Base-by-base conservation (phyloP, 306 rosid genomes). In the Lathyrus sativus region DNA sequence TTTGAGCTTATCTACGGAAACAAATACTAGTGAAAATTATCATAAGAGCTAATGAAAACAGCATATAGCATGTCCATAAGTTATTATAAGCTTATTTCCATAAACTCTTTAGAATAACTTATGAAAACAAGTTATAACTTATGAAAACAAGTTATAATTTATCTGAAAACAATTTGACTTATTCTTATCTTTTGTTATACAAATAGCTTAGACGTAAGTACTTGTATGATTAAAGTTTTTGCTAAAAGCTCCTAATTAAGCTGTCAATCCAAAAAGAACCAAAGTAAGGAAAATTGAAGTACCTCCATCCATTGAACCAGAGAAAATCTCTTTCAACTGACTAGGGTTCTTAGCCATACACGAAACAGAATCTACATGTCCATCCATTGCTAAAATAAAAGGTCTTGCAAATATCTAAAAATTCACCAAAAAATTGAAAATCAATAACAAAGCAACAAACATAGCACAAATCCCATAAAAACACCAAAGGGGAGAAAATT, bases 241-340 rank as follows among this genome's bases (percentile, higher is more conserved):
- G 46, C n/a, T 11, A 42, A 3, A 46, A 14, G 53, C 53, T 14
- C 53, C 5, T 46, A 7, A 46, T 46, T 46, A 46, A 46, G 18
- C 0, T 2, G 53, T 46, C 18, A 7, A 46, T 14, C 22, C 2
- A n/a, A n/a, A 26, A 26, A 26, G 2, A 26, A 26, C 46, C 53
- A 13, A 73, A 45, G 14, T 11, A 68, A 72, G 42, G 28, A 48
- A 56, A 31, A 44, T 17, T 42, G 22, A 78, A 74, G 67, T 85
- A 93, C 99, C 97, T 84, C 99, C 99, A 85, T 93, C 99, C 95
- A 88, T 84, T 11, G 99, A 86, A 63, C 97, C 97, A 1, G 99
- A 88, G 74, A 93, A 93, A 49, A 93, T 68, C 59, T 87, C 84
- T 76, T 75, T 87, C 97, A 93, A 82, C 77, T 88, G 95, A 85